Conservation (phyloP, 176 grass and related monocot species). For the Otatea glauca region DNA sequence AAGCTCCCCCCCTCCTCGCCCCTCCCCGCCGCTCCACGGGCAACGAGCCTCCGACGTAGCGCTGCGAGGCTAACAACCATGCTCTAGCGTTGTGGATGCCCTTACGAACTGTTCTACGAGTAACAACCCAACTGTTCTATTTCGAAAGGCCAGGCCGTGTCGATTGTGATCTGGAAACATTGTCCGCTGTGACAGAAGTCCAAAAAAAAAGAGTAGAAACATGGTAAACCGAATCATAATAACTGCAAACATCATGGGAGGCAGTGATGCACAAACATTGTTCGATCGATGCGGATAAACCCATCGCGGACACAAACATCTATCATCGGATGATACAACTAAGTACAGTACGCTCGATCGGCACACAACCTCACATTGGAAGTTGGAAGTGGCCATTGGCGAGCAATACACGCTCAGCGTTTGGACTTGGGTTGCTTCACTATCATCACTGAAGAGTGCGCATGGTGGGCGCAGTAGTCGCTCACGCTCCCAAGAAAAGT, state of each 20-base stretch:
- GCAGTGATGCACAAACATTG: background rate
- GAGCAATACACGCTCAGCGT: background rate
- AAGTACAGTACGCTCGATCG: too few relatives aligned
- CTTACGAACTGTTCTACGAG: too few relatives aligned
- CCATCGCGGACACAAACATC: background rate
- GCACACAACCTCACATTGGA: too few relatives aligned
- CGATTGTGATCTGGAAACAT: background rate
- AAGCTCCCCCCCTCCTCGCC: too few relatives aligned
- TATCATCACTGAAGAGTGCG: conserved; percentile 64
- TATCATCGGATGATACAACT: background rate
- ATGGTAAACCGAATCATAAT: background rate
- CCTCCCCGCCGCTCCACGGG: too few relatives aligned
- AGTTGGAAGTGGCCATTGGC: background rate
- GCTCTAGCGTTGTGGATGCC: too few relatives aligned
- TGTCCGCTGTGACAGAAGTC: background rate
- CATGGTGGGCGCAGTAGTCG: conserved; percentile 75
- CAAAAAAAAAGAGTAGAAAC: background rate
- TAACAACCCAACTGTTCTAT: too few relatives aligned
- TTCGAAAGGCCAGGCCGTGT: too few relatives aligned
- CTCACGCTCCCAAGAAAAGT: conserved; percentile 72
- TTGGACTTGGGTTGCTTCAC: conserved; percentile 64
- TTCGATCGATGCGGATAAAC: background rate
- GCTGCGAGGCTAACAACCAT: too few relatives aligned
- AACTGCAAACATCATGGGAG: background rate
- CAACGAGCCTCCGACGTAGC: too few relatives aligned